A percentile compares a stretch with the other conserved stretches of the same genome.
phyloP scores from a whole-genome alignment of 805 yeast species.

The Barnettozyma wickerhamii region DNA sequence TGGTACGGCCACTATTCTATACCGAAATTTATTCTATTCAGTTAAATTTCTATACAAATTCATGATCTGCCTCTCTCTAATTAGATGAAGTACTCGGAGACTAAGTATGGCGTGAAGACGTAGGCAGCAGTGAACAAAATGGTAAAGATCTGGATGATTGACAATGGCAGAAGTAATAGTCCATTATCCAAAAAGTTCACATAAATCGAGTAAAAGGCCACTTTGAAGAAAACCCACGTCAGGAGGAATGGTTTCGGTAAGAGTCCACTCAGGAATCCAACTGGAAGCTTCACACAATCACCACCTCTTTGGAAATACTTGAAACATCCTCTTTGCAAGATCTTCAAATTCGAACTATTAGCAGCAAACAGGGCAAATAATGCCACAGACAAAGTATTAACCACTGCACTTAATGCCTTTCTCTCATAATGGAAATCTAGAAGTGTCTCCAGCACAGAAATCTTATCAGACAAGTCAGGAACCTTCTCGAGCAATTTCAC shows the following conservation, averaged over 20 bases:
- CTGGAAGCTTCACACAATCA: constrained; percentile 69
- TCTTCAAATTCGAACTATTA: constrained; percentile 54
- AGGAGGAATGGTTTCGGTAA: constrained; percentile 69
- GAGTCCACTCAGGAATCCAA: constrained; percentile 78
- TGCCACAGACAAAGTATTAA: constrained; percentile 88
- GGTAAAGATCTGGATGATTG: constrained; percentile 63
- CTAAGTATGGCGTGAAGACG: constrained; percentile 77
- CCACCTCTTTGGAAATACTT: constrained; percentile 84
- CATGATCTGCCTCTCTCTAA: neutral
- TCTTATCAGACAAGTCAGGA: constrained; percentile 55
- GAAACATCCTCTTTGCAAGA: constrained; percentile 87
- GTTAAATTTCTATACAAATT: too few relatives aligned
- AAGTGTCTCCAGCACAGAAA: constrained; percentile 50
- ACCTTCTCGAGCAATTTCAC: constrained; percentile 54
- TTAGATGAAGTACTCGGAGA: constrained; percentile 16
- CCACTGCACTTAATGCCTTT: constrained; percentile 74
- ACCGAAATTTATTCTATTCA: too few relatives aligned
- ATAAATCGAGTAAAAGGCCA: constrained; percentile 79
- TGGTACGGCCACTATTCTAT: constrained; percentile 4
- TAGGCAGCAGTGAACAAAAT: constrained; percentile 68
- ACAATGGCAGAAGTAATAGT: constrained; percentile 58
- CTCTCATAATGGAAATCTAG: constrained; percentile 71
- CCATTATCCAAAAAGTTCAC: constrained; percentile 68
- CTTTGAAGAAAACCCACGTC: constrained; percentile 83
- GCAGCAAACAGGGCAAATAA: constrained; percentile 90